phyloP scores from a whole-genome alignment of 2,329 filamentous ascomycete genomes.

The Neonectria neomacrospora region DNA sequence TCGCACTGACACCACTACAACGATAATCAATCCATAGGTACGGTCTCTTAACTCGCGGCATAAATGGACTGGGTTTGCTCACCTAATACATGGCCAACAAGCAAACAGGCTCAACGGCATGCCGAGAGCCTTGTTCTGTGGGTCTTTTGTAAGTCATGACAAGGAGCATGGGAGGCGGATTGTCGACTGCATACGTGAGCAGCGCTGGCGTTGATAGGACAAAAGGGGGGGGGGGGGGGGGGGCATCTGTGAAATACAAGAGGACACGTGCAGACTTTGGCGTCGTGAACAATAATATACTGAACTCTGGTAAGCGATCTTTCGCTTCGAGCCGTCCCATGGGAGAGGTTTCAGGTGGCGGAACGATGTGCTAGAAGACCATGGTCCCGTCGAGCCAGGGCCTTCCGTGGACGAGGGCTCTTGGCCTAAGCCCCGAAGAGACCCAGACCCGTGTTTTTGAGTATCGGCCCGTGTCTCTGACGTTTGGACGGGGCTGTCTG shows the following conservation, averaged over 20 bases:
- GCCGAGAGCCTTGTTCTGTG: background rate
- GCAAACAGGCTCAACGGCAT: background rate
- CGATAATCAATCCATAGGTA: background rate
- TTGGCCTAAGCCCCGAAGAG: constrained; percentile 8
- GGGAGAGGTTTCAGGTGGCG: constrained; percentile 24
- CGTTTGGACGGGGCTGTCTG: background rate
- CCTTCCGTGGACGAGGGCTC: constrained; percentile 3
- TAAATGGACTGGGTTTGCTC: background rate
- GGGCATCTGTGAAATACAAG: background rate
- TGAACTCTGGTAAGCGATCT: constrained; percentile 1
- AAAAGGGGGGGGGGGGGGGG: background rate
- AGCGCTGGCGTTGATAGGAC: background rate
- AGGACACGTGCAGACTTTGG: background rate
- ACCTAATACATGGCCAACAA: background rate
- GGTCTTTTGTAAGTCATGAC: too few relatives aligned
- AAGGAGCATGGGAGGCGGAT: background rate
- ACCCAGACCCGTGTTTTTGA: background rate
- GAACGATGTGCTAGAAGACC: background rate
- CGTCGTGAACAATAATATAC: background rate
- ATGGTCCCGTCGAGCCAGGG: background rate
- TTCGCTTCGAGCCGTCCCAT: constrained; percentile 12
- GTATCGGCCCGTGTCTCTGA: constrained; percentile 1
- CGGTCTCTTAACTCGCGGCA: background rate
- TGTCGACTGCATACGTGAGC: too few relatives aligned
- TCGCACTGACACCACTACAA: background rate